phyloP scores from a whole-genome alignment of 371 early-diverging fungal genomes.

The Mortierella sp. region DNA sequence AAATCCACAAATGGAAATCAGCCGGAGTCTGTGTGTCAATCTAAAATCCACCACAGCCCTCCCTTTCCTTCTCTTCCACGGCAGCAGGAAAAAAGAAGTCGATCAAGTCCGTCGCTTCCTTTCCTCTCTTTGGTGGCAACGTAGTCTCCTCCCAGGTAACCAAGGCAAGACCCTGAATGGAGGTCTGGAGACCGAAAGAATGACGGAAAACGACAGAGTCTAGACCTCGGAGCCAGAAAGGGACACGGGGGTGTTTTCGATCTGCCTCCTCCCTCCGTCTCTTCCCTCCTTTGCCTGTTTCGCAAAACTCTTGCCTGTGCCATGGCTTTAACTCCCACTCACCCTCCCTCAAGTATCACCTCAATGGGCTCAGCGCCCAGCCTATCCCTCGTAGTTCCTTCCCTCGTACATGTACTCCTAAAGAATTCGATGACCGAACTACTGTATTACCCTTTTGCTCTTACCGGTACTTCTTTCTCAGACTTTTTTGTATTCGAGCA shows the following conservation, averaged over 20 bases:
- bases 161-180: not conserved
- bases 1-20: no score
- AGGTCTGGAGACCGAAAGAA: not conserved
- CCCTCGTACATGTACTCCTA: no score
- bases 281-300: not conserved
- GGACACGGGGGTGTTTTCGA: not conserved
- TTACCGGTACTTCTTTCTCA: no score
- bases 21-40: no score
- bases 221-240: not conserved
- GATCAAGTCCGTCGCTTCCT: not conserved
- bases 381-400: no score
- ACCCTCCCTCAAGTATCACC: no score
- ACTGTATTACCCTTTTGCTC: no score
- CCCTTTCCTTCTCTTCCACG: not conserved
- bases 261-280: not conserved
- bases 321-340: not conserved
- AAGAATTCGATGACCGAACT: no score
- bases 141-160: not conserved
- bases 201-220: not conserved
- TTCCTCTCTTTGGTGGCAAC: not conserved
- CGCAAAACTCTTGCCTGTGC: not conserved
- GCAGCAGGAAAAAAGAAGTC: not conserved
- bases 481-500: not conserved
- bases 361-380: no score
- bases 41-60: no score